These are phyloP conservation scores for Linum lewisii DNA, from an alignment of 345 rosid genomes.

Conservation along the genomic window DNA sequence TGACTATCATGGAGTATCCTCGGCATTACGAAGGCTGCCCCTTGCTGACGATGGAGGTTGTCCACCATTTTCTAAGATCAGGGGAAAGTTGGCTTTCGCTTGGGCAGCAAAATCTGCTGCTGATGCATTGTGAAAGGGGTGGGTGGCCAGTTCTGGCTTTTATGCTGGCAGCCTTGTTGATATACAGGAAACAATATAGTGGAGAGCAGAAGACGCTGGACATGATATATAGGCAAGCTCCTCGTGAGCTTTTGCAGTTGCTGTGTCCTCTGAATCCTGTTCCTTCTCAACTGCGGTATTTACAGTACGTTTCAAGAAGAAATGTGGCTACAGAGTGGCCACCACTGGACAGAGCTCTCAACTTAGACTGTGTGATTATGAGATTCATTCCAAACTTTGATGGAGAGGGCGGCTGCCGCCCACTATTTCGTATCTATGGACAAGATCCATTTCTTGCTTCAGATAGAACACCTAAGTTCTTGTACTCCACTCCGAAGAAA, in stretches of 20 bases:
- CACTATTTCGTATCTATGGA: constrained; percentile 68
- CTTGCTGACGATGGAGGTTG: constrained; percentile 60
- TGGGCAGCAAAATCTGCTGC: constrained; percentile 57
- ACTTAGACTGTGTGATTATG: constrained; percentile 72
- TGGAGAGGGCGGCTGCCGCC: constrained; percentile 72
- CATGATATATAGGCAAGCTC: constrained; percentile 88
- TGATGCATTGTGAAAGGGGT: constrained; percentile 87
- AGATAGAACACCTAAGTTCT: constrained; percentile 46
- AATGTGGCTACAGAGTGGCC: constrained; percentile 88
- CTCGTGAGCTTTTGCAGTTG: constrained; percentile 71
- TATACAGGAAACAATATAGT: constrained; percentile 72
- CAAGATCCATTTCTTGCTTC: constrained; percentile 64
- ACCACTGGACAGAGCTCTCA: constrained; percentile 75
- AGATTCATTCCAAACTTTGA: constrained; percentile 64
- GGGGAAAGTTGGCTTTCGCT: constrained; percentile 94
- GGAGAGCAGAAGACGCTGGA: constrained; percentile 84
- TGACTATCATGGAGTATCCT: constrained; percentile 96
- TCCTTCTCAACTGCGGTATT: constrained; percentile 82
- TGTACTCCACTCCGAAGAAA: constrained; percentile 58
- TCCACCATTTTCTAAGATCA: constrained; percentile 88
- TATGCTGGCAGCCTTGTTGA: constrained; percentile 68
- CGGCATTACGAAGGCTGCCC: constrained; percentile 88
- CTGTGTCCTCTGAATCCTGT: constrained; percentile 73
- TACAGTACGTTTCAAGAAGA: constrained; percentile 87
- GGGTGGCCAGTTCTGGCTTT: constrained; percentile 89